Base-by-base conservation (phyloP, 139 green algal genomes). In the Diplosphaera chodatii region DNA sequence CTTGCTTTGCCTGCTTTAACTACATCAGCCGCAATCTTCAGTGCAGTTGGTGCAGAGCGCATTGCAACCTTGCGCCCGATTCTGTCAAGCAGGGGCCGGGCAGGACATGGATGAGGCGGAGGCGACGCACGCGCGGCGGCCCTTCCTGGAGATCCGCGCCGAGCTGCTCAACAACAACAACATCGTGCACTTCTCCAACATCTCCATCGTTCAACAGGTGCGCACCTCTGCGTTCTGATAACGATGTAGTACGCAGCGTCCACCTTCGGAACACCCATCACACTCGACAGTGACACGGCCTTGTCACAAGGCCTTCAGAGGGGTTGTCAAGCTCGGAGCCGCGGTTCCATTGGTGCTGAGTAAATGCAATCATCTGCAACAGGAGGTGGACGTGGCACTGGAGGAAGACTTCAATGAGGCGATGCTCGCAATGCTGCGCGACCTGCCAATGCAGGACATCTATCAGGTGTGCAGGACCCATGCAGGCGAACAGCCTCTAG, bases 371-470 rank as follows among this genome's bases (percentile, higher is more conserved):
- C 37, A 48, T 21, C 8, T 15, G 32, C 23, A 27, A 55, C 84
- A 87, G 74, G 81, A 87, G 66, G 64, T 86, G 31, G 84, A 90
- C 65, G 32, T 90, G 56, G 48, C 75, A 13, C 23, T 90, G 28
- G 83, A 90, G 70, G 85, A 90, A 77, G 80, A 89, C 2, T 82
- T 90, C 1, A 29, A 86, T 63, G 83, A 90, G 28, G 21, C 73
- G 16, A 22, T 87, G 41, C 69, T 84, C 28, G 22, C 29, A 4
- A 69, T 82, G 74, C n/a, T 79, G 32, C 48, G 68, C 23, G 40
- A 71, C 32, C 69, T 83, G 37, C 77, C 77, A 8, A 37, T 81
- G 40, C 74, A 66, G 20, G 76, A 84, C 69, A 78, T 87, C 64
- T 82, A 59, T 31, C 69, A 83, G 40, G 37, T 27, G 34, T 27